Base-by-base conservation (phyloP, 441 rosid genomes). In the Jatropha multifida region DNA sequence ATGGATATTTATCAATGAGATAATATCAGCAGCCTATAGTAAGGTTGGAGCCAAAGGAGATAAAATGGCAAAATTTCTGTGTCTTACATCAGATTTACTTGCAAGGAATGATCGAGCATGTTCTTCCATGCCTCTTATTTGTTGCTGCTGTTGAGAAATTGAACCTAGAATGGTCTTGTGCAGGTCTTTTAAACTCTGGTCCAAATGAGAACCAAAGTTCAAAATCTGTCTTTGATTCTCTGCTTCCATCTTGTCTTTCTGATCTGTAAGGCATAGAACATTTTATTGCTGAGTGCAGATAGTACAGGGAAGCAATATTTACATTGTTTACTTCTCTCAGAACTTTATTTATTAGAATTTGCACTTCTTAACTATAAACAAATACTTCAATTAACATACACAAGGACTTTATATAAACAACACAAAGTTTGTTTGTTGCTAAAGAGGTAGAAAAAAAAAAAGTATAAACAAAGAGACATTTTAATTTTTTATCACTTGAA, bases 131-230 rank as follows among this genome's bases (percentile, higher is more conserved):
- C 87, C 79, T 85, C 93, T 87, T 55, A 95, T 75, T 67, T 89
- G 92, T 68, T 93, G 90, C 76, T 90, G 96, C 80, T 93, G 99
- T 79, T 91, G 92, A 85, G 90, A 88, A 81, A 93, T 87, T 68
- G 94, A 93, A n/a, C 92, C 90, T 26, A 95, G 78, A 62, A 93
- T 85, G 74, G 85, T 86, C 76, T 82, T 88, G 79, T 90, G 96
- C 83, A 93, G 68, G 74, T 84, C 86, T 78, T 86, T 89, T 74
- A 94, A 85, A 77, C 85, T 85, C 71, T 86, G 91, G 71, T 90
- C 97, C 63, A 94, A 94, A 82, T 89, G 92, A 73, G 97, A 95
- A 78, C 99, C 99, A 81, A 91, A 93, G 46, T 79, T 81, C 81
- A 93, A 79, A 82, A 95, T 86, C 79, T 79, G 77, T 79, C 81